Base-by-base conservation (phyloP, 2,329 filamentous ascomycete genomes). In the Microdochium paspali region DNA sequence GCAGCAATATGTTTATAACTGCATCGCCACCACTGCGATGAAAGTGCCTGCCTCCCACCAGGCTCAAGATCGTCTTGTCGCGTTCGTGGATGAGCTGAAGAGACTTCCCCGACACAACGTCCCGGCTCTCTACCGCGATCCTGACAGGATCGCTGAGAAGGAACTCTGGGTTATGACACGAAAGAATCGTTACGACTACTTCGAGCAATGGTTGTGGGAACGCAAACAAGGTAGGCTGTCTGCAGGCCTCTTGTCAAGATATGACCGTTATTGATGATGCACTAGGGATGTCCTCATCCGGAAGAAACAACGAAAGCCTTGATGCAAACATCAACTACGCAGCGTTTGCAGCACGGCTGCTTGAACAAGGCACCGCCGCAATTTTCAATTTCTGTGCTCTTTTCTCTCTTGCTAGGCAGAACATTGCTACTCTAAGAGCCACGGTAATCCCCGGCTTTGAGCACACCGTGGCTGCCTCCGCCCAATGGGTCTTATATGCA, bases 191-290 rank as follows among this genome's bases (percentile, higher is more conserved):
- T 45, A 45, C 20, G 44, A 45, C 3, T 24, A 26, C 9, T 45
- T 45, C 44, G 44, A 26, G 6, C 44, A 45, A 26, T 45, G 26
- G 44, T 28, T 45, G 44, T 45, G 44, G 44, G 44, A 45, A 18
- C 44, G 44, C 4, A 24, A 45, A 2, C 15, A 45, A 31, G 44
- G 44, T 45, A 21, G 30, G 25, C 31, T 10, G 28, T 3, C 6
- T 28, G 18, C 21, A 28, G n/a, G 5, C 44, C 5, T 3, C 21
- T 6, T 45, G 13, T n/a, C 23, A 10, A 18, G 21, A 28, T 4
- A n/a, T 26, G 28, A 30, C 28, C 9, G 4, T 28, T 12, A n/a
- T 26, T 21, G n/a, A 20, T n/a, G n/a, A n/a, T n/a, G n/a, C 20
- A 32, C 18, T 26, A 45, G 44, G 44, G 13, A 45, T 28, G 15